These are phyloP conservation scores for Sanghuangporus weigelae DNA, from an alignment of 1,284 basidiomycete genomes.

Conservation along the genomic window DNA sequence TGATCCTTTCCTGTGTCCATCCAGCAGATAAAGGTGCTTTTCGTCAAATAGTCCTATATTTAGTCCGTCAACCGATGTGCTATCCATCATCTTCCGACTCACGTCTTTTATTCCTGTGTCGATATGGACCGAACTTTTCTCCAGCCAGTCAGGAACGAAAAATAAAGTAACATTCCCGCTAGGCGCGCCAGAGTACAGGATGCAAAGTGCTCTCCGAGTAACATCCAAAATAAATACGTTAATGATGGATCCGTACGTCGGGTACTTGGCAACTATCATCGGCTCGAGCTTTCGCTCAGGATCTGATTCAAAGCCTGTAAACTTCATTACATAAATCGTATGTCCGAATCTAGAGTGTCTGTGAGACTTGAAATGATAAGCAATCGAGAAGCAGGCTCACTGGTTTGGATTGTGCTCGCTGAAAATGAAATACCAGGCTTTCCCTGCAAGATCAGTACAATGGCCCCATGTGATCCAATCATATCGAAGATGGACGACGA, in stretches of 20 bases:
- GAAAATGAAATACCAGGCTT: not conserved
- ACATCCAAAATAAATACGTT: not conserved
- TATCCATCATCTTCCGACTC: not conserved
- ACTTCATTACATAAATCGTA: not conserved
- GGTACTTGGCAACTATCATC: not conserved
- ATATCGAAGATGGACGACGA: not conserved
- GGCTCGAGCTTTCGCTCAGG: not conserved
- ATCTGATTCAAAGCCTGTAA: not conserved
- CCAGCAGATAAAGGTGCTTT: not conserved
- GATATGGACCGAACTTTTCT: not conserved
- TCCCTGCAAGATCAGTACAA: not conserved
- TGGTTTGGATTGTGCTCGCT: conserved; percentile 1
- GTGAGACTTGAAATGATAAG: not conserved
- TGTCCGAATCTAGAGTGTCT: not conserved
- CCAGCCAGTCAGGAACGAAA: not conserved
- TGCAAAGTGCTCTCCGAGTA: not conserved
- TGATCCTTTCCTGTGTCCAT: not conserved
- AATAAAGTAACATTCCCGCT: not conserved
- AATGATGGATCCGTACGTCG: not conserved
- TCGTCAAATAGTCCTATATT: not conserved
- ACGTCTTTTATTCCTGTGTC: not conserved
- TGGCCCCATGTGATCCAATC: not conserved
- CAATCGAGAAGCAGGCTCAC: not conserved
- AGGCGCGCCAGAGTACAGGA: not conserved
- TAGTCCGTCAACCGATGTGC: not conserved